Base-by-base conservation (phyloP, 768 basidiomycete genomes). In the Exidia glandulosa region DNA sequence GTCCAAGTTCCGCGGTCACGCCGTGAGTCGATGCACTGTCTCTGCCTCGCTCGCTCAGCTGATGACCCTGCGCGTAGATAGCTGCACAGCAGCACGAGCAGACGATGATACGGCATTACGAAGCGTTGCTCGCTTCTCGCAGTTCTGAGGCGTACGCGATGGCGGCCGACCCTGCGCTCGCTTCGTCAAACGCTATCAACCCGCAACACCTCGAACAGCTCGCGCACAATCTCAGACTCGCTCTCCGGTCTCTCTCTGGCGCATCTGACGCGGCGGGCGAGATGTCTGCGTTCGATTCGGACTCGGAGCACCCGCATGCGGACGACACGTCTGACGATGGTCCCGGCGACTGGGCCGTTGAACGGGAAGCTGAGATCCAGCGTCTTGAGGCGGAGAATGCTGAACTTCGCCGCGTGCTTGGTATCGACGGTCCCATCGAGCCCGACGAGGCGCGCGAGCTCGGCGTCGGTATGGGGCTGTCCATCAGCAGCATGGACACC, bases 11-110 rank as follows among this genome's bases (percentile, higher is more conserved):
- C 81, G 94, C 61, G 87, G 86, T 61, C 88, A 97, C 68, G 85
- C 91, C 13, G 94, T 95, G 66, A 67, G 90, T 79, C 23, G 54
- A 9, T 23, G 47, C 54, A 27, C 31, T 57, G 23, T 10, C 10
- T 34, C 16, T 25, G 32, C 19, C 30, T 52, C 45, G 13, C 14
- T 33, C 14, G 3, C 61, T 57, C 50, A 52, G 59, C 30, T n/a
- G 3, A 13, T 23, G 52, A 55, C 57, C 4, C 5, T 14, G 10
- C 52, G 55, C 56, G 37, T 69, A 97, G 94, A 74, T 88, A 63
- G 90, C 94, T n/a, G 88, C 93, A 0, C 90, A 94, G 67, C 87
- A 88, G 63, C 92, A 97, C 67, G 91, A 96, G 66, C 77, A 87
- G 10, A 88, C 87, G 0, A 75, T 97, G 14, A 88, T 88, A 57